These are phyloP conservation scores for Pleomassaria siparia DNA, from an alignment of 2,329 filamentous ascomycete genomes.

Conservation along the genomic window DNA sequence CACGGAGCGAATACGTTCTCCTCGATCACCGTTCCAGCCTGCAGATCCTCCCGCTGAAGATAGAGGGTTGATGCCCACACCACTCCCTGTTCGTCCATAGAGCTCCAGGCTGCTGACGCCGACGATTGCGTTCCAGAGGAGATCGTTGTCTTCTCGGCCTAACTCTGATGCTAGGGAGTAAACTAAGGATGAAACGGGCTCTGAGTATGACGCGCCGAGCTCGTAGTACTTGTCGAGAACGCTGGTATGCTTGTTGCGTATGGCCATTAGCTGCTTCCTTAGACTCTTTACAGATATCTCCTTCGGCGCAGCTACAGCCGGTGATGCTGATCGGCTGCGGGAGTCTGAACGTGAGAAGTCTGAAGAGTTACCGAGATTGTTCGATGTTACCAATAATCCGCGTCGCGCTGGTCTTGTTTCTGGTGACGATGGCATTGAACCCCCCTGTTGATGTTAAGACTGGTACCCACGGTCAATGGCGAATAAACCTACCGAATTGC, in stretches of 20 bases:
- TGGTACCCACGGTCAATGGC: constrained; percentile 35
- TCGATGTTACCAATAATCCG: constrained; percentile 50
- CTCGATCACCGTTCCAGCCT: constrained; percentile 80
- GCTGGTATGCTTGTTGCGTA: constrained; percentile 75
- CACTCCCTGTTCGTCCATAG: constrained; percentile 82
- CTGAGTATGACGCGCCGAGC: constrained; percentile 85
- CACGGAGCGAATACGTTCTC: constrained; percentile 80
- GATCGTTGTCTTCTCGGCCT: constrained; percentile 92
- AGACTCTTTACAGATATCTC: constrained; percentile 71
- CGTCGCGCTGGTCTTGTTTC: constrained; percentile 61
- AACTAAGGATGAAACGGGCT: constrained; percentile 90
- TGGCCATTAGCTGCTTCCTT: constrained; percentile 69
- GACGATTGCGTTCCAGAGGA: constrained; percentile 93
- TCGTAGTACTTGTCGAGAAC: constrained; percentile 82
- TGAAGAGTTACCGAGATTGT: constrained; percentile 36
- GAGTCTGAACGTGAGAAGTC: constrained; percentile 46
- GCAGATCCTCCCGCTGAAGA: constrained; percentile 56
- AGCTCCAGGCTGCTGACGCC: constrained; percentile 93
- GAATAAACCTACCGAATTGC: constrained; percentile 71
- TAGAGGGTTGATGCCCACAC: constrained; percentile 66
- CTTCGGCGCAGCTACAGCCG: constrained; percentile 47
- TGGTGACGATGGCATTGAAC: constrained; percentile 68
- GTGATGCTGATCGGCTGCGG: constrained; percentile 38
- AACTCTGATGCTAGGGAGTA: constrained; percentile 94
- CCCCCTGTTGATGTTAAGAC: constrained; percentile 22